Evolutionary conservation across 1,284 basidiomycete species (phyloP).

Genomic region (Apiotrichum akiyoshidainum): DNA sequence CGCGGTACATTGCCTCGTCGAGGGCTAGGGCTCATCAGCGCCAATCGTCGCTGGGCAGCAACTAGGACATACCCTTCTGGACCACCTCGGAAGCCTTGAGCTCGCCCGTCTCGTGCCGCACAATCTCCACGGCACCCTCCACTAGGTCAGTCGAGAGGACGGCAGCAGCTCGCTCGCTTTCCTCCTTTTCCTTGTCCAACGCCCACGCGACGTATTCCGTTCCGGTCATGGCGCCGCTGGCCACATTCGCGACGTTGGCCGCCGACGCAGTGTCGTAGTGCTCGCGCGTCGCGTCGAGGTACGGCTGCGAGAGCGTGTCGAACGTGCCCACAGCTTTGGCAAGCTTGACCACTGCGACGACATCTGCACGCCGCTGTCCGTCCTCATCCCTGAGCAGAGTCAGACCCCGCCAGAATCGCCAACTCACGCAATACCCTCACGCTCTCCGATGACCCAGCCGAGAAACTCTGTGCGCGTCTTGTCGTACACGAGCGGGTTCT

Average conservation of each 20-base stretch:
- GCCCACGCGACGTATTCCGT: constrained; percentile 38
- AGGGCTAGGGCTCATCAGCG: constrained; percentile 58
- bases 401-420: background rate
- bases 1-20: constrained; percentile 58
- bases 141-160: constrained; percentile 24
- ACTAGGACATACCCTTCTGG: constrained; percentile 21
- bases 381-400: constrained; percentile 1
- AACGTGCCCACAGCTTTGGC: constrained; percentile 25
- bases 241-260: constrained; percentile 18
- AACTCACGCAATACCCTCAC: constrained; percentile 52
- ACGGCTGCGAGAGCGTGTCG: constrained; percentile 26
- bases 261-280: constrained; percentile 26
- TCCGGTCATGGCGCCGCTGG: constrained; percentile 23
- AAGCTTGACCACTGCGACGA: constrained; percentile 17
- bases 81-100: constrained; percentile 25
- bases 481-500: constrained; percentile 53
- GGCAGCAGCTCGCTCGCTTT: constrained; percentile 24
- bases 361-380: background rate
- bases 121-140: constrained; percentile 18
- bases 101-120: constrained; percentile 25
- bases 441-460: constrained; percentile 61
- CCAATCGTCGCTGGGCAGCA: constrained; percentile 51
- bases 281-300: constrained; percentile 22
- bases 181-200: constrained; percentile 31
- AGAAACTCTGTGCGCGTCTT: constrained; percentile 57